Percentiles rank a stretch among this genome's conserved stretches.
Evolutionary conservation across 805 yeast genomes (phyloP).

Genomic region (Cyberlindnera meyerae): DNA sequence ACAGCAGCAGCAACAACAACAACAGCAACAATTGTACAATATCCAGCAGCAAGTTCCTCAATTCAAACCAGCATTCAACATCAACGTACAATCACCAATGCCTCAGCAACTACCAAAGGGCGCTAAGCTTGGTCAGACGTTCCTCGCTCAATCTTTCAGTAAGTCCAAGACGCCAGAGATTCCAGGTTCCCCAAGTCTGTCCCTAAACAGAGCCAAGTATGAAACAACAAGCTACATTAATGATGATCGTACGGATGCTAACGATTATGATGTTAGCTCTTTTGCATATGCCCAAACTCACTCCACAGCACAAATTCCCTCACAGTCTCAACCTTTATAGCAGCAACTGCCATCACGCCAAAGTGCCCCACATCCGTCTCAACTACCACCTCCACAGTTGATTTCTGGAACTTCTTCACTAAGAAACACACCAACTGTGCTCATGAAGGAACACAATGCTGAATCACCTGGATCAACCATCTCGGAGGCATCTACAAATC

Average conservation of each 20-base stretch:
- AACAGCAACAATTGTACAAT: slow-evolving; percentile 4
- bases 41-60: slow-evolving; percentile 12
- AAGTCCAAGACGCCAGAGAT: slow-evolving; percentile 14
- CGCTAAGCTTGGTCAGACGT: slow-evolving; percentile 16
- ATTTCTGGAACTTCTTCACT: background rate
- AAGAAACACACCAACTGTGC: slow-evolving; percentile 6
- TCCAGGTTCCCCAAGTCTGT: slow-evolving; percentile 16
- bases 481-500: slow-evolving; percentile 12
- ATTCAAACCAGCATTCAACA: slow-evolving; percentile 10
- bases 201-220: slow-evolving; percentile 12
- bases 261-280: slow-evolving; percentile 18
- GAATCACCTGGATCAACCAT: slow-evolving; percentile 21
- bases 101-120: slow-evolving; percentile 8
- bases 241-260: slow-evolving; percentile 21
- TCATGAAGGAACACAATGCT: slow-evolving; percentile 15
- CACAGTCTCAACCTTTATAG: slow-evolving; percentile 1
- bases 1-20: slow-evolving; percentile 6
- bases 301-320: slow-evolving; percentile 3
- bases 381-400: slow-evolving; percentile 7
- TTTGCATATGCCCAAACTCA: slow-evolving; percentile 14
- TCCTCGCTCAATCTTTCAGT: slow-evolving; percentile 13
- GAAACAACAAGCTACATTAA: slow-evolving; percentile 18
- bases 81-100: slow-evolving; percentile 3
- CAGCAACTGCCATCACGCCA: slow-evolving; percentile 4
- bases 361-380: slow-evolving; percentile 4